Evolutionary conservation across 768 basidiomycete genomes (phyloP), one percentile per base, ranked within the genome.

Genomic region (Paxillus rubicundulus): DNA sequence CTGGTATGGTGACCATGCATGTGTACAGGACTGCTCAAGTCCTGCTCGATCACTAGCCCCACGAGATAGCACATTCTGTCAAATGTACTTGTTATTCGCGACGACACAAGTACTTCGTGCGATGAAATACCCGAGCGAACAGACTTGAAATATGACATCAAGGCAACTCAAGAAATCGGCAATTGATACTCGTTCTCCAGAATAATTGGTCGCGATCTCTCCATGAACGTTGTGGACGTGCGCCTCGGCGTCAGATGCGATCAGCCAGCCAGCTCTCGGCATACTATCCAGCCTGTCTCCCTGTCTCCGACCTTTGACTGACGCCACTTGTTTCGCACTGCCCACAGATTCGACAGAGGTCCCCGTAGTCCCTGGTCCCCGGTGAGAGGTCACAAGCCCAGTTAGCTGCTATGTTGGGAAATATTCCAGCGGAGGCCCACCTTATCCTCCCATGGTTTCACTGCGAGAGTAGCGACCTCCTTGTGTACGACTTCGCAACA

Each of bases 261-360:
- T 47, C 38, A 66, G 47, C 58, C 63, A 65, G 41, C 62, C 60
- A 12, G 61, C 59, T 17, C 51, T 37, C 28, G 62, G 57, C 27
- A 63, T 42, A 30, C 53, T 53, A 41, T 24, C 24, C 24, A 24
- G 24, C 24, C 24, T 24, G 5, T 24, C 24, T 24, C 5, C 24
- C 24, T 24, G 30, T 54, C 60, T 32, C 55, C 60, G 18, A 51
- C 42, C 48, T 54, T 59, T n/a, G 55, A 46, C 10, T 55, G 49
- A 45, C 61, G 64, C 61, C 61, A 66, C 24, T 24, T 24, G 24
- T 40, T 58, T 55, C 33, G 62, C 41, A 36, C 63, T 59, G n/a
- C n/a, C 61, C 28, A 60, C 36, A 14, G 58, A 30, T 44, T 65
- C 24, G 24, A 63, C 17, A 47, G 53, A n/a, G 28, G 40, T 14